phyloP scores from a whole-genome alignment of 495 filamentous ascomycete species.

The Penicillium riverlandense region DNA sequence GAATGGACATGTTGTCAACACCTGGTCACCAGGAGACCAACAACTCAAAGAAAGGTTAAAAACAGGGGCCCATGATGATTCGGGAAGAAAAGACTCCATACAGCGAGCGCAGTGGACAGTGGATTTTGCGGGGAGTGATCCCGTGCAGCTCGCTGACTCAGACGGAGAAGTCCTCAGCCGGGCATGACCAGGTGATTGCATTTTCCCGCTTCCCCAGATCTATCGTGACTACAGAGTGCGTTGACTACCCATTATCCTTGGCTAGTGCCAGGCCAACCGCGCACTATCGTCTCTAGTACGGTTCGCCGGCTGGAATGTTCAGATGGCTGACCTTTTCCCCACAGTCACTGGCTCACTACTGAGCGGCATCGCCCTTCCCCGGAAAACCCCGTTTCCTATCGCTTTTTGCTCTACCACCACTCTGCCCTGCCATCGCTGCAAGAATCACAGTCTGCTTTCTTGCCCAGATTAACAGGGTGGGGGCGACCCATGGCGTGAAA shows the following conservation, averaged over 20 bases:
- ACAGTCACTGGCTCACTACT: constrained; percentile 13
- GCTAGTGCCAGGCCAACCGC: too few relatives aligned
- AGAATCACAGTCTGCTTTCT: background rate
- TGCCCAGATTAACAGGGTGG: background rate
- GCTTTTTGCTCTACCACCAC: background rate
- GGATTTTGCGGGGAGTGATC: constrained; percentile 11
- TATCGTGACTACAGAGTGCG: too few relatives aligned
- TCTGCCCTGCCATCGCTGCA: background rate
- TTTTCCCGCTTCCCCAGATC: too few relatives aligned
- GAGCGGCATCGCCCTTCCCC: constrained; percentile 12
- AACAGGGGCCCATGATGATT: background rate
- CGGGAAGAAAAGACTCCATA: background rate
- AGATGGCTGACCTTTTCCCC: background rate
- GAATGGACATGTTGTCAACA: constrained; percentile 27
- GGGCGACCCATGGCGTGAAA: constrained; percentile 11
- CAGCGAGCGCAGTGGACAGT: background rate
- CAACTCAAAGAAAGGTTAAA: background rate
- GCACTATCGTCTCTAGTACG: too few relatives aligned
- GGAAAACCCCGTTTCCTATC: constrained; percentile 6
- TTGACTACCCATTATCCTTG: too few relatives aligned
- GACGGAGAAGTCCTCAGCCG: constrained; percentile 20
- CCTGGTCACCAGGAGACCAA: too few relatives aligned
- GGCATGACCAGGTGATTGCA: background rate
- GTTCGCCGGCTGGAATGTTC: background rate
- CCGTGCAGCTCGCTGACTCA: background rate